phyloP scores from a whole-genome alignment of 495 filamentous ascomycete genomes.

The Diplogelasinospora grovesii region DNA sequence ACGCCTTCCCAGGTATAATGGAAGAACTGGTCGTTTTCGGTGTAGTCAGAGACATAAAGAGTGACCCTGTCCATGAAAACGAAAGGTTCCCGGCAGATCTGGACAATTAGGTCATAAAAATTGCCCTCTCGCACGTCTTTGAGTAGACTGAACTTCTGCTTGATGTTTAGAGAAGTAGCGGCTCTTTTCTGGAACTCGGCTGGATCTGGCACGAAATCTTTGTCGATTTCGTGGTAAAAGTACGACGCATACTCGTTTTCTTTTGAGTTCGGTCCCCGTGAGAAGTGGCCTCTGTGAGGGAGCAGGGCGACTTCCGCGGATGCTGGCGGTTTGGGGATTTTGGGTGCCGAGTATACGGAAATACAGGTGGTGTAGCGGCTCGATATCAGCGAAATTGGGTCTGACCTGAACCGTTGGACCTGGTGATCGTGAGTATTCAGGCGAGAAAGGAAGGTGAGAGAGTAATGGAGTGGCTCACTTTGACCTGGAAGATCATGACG shows the following conservation, averaged over 20 bases:
- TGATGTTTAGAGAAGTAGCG: constrained; percentile 32
- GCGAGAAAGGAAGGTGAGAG: not conserved
- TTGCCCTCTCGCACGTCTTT: constrained; percentile 50
- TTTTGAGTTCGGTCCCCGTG: not conserved
- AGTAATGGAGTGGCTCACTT: constrained; percentile 21
- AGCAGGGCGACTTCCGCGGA: constrained; percentile 29
- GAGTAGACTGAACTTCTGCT: constrained; percentile 57
- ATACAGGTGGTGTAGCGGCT: constrained; percentile 28
- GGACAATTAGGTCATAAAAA: constrained; percentile 68
- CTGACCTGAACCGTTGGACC: constrained; percentile 13
- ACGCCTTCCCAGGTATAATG: constrained; percentile 45
- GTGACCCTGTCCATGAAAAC: constrained; percentile 43
- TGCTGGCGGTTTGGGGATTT: constrained; percentile 32
- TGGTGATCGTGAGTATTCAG: not conserved
- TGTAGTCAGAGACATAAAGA: constrained; percentile 85
- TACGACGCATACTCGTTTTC: constrained; percentile 33
- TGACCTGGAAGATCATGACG: constrained; percentile 33
- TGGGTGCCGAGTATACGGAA: constrained; percentile 29
- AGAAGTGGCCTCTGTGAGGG: constrained; percentile 3
- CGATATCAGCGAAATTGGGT: constrained; percentile 32
- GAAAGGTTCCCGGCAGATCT: constrained; percentile 62
- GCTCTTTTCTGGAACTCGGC: constrained; percentile 38
- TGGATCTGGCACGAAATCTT: constrained; percentile 36
- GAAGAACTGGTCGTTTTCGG: constrained; percentile 55
- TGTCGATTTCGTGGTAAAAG: constrained; percentile 34